Conservation (phyloP, 2,329 filamentous ascomycete genomes). For the Tolypocladium ovalisporum region DNA sequence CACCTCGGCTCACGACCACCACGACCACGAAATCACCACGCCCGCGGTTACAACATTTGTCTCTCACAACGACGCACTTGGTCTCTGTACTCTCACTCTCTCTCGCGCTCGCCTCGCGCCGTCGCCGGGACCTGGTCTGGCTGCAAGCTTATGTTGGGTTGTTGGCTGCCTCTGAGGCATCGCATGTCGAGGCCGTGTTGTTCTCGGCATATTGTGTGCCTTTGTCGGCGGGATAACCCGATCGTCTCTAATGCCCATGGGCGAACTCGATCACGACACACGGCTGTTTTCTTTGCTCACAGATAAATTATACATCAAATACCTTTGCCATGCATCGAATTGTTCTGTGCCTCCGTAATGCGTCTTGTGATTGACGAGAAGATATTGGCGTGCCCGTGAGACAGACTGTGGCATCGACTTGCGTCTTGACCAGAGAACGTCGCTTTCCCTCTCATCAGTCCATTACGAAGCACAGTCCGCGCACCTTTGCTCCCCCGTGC, state of each 20-base stretch:
- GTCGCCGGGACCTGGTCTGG: constrained; percentile 11
- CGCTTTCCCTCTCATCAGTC: not conserved
- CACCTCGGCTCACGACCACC: constrained; percentile 10
- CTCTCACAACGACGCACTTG: constrained; percentile 5
- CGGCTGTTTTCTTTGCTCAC: constrained; percentile 31
- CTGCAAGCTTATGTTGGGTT: constrained; percentile 13
- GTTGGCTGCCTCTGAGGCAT: constrained; percentile 17
- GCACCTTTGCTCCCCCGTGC: constrained; percentile 5
- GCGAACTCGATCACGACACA: constrained; percentile 29
- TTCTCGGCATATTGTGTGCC: not conserved
- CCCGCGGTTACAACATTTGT: constrained; percentile 4
- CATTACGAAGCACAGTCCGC: constrained; percentile 12
- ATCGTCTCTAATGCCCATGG: constrained; percentile 26
- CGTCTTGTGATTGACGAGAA: not conserved
- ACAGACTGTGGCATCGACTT: too few species aligned
- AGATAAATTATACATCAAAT: constrained; percentile 24
- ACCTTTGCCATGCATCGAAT: not conserved
- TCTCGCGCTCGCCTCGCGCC: constrained; percentile 15
- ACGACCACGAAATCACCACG: constrained; percentile 8
- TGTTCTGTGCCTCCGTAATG: not conserved
- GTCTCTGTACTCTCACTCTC: constrained; percentile 5
- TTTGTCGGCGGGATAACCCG: constrained; percentile 6
- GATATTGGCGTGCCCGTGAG: too few species aligned
- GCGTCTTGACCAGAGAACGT: not conserved
- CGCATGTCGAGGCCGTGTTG: constrained; percentile 9